Evolutionary conservation across 1,139 yeast species (phyloP).

Genomic region (Arxiozyma bovina): DNA sequence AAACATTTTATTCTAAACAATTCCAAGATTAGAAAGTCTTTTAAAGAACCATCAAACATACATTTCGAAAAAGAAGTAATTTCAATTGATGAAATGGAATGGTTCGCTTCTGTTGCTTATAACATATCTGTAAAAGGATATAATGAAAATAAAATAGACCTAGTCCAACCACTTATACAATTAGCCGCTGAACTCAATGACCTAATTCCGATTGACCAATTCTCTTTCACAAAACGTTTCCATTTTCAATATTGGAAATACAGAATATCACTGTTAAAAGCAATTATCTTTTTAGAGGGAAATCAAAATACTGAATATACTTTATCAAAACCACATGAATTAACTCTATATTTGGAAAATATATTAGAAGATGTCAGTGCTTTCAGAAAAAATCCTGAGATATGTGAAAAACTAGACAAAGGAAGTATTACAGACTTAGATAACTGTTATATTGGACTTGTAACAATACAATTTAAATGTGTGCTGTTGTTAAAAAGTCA

Average conservation of each 20-base stretch:
- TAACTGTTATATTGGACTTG: not conserved
- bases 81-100: conserved; percentile 23
- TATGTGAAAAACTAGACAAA: not conserved
- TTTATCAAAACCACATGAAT: not conserved
- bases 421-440: not conserved
- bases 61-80: conserved; percentile 6
- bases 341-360: not conserved
- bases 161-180: conserved; percentile 5
- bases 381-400: not conserved
- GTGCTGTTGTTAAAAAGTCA: not conserved
- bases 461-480: conserved; percentile 1
- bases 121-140: conserved; percentile 17
- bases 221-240: conserved; percentile 13
- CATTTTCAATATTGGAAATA: conserved; percentile 20
- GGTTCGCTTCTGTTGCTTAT: conserved; percentile 25
- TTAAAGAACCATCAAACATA: not conserved
- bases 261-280: conserved; percentile 9
- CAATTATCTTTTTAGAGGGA: not conserved
- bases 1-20: conserved; percentile 8
- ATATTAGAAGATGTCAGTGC: not conserved
- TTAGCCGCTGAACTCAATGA: conserved; percentile 11
- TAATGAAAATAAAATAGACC: conserved; percentile 1
- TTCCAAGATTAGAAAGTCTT: conserved; percentile 1
- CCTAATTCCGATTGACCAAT: conserved; percentile 16
- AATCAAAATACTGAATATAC: not conserved